Evolutionary conservation across 495 filamentous ascomycete species (phyloP), one percentile per base, ranked within the genome.

Genomic region (Articulospora tetracladia): DNA sequence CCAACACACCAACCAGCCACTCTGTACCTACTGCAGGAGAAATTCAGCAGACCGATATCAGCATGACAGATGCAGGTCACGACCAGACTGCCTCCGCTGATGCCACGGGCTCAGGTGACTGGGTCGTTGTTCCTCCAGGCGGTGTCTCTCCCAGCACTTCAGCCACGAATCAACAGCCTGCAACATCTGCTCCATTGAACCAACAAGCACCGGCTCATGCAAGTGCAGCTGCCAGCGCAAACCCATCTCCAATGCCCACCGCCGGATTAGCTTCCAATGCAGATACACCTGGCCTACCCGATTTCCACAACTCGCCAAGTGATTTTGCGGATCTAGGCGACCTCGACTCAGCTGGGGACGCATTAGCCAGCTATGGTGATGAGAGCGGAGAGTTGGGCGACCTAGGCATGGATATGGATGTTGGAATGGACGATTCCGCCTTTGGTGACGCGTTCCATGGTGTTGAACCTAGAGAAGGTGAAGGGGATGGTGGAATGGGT

Each of bases 401-500:
- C 7, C 65, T 77, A 12, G 73, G 71, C 13, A 75, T 80, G 58
- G 72, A 73, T 44, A 63, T 81, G 57, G 72, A 73, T 39, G 61
- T 80, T 54, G 75, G 72, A 19, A 74, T 83, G 75, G 79, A 82
- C 59, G 80, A 83, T 65, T 77, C 75, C 17, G 79, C 79, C 11
- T 83, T 83, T 65, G 81, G 80, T 1, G 78, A 83, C 41, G 81
- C 81, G 15, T 82, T 83, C 55, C 79, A 83, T 55, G 78, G 77
- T 22, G 74, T 82, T 61, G 64, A 67, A 23, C 11, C 25, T n/a
- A 48, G 32, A 24, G 48, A 56, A 17, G 58, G 55, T 1, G 65
- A 59, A 11, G 61, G 53, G 6, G 47, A 50, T 27, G 47, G 25
- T 12, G 47, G 47, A 6, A 4, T 50, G 39, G 39, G 39, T n/a